These are phyloP conservation scores for Dendrocalamus latiflorus DNA, from an alignment of 202 grass and related monocot genomes.

Conservation along the genomic window DNA sequence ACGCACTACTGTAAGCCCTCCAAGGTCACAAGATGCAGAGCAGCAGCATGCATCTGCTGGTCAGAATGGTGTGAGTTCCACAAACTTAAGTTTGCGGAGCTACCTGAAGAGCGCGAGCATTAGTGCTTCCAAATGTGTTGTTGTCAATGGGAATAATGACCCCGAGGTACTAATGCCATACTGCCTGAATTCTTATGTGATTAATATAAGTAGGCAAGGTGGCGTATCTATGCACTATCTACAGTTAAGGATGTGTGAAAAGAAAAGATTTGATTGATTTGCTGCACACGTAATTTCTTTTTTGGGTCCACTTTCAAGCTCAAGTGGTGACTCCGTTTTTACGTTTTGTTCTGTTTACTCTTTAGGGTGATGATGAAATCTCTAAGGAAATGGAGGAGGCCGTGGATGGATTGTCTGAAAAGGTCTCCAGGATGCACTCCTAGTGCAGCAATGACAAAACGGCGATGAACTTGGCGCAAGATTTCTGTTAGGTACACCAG, in stretches of 20 bases:
- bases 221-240: not conserved
- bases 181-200: not conserved
- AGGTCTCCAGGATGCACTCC: slow-evolving; percentile 41
- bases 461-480: not conserved
- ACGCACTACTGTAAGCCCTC: slow-evolving; percentile 53
- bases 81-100: too few species aligned
- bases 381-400: slow-evolving; percentile 35
- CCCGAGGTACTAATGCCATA: slow-evolving; percentile 45
- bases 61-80: too few species aligned
- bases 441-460: not conserved
- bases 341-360: not conserved
- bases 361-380: slow-evolving; percentile 37
- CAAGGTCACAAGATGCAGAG: slow-evolving; percentile 42
- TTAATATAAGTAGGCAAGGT: not conserved
- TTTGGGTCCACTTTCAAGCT: slow-evolving; percentile 1
- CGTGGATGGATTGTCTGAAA: slow-evolving; percentile 37
- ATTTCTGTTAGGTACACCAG: not conserved
- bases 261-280: not conserved
- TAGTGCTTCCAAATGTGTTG: slow-evolving; percentile 87
- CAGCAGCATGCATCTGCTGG: too few species aligned
- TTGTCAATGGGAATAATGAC: slow-evolving; percentile 47
- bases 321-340: not conserved
- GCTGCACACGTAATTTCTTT: not conserved
- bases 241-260: not conserved
- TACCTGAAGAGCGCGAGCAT: too few species aligned